A percentile compares a stretch with the other conserved stretches of the same genome.
Conservation (phyloP, 176 grass and related monocot genomes). For the Carex pumila region DNA sequence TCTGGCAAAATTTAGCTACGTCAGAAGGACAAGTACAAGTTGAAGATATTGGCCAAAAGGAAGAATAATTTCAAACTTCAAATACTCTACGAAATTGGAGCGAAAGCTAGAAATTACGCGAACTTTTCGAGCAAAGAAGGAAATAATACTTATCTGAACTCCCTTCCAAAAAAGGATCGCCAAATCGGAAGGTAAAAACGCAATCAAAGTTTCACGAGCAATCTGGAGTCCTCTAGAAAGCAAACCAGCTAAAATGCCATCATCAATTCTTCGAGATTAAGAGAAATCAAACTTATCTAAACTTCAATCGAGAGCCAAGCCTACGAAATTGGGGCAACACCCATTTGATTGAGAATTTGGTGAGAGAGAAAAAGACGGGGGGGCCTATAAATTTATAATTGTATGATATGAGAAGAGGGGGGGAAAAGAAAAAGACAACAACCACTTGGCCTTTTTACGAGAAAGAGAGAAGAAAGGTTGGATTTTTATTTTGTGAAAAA, state of each 20-base stretch:
- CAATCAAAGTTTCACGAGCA: background rate
- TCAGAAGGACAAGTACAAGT: background rate
- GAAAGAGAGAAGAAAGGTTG: background rate
- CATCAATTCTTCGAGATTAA: background rate
- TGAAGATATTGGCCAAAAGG: too few relatives aligned
- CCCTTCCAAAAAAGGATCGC: background rate
- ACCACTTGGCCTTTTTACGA: background rate
- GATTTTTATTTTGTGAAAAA: background rate
- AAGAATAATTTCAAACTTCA: background rate
- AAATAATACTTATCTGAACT: background rate
- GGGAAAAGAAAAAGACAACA: background rate
- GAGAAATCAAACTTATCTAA: slow-evolving; percentile 18
- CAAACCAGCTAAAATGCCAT: background rate
- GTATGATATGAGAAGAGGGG: too few relatives aligned
- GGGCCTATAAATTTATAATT: background rate
- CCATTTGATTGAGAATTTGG: background rate
- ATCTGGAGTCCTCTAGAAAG: too few relatives aligned
- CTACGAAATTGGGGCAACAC: slow-evolving; percentile 1
- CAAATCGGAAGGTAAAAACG: background rate
- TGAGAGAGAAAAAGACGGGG: background rate
- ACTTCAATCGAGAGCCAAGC: background rate
- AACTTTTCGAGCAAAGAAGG: background rate
- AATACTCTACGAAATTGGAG: background rate
- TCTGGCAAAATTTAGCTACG: background rate
- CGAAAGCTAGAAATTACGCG: background rate